Percentiles rank a stretch among this genome's conserved stretches.
phyloP scores from a whole-genome alignment of 2,329 filamentous ascomycete genomes.

The Mycosphaerella sp. region DNA sequence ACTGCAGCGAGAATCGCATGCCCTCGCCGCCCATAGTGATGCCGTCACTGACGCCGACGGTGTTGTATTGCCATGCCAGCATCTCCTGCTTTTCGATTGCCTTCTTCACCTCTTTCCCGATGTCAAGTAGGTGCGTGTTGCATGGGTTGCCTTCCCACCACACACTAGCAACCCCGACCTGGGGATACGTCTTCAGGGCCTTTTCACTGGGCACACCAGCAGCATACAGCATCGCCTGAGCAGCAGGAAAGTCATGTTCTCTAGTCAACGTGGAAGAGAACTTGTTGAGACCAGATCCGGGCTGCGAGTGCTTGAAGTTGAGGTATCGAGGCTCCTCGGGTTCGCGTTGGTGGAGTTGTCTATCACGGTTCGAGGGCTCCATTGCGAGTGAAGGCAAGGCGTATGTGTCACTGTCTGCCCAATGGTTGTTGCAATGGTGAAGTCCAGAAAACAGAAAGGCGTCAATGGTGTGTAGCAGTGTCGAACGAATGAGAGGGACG shows the following conservation, averaged over 20 bases:
- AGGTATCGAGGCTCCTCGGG: slow-evolving; percentile 49
- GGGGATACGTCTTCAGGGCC: slow-evolving; percentile 82
- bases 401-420: background rate
- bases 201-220: slow-evolving; percentile 78
- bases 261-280: slow-evolving; percentile 79
- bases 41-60: slow-evolving; percentile 76
- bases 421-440: no score
- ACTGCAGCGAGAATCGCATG: slow-evolving; percentile 90
- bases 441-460: background rate
- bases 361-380: slow-evolving; percentile 35
- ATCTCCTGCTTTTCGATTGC: slow-evolving; percentile 74
- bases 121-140: slow-evolving; percentile 71
- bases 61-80: slow-evolving; percentile 93
- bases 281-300: slow-evolving; percentile 64
- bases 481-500: slow-evolving; percentile 14
- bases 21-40: slow-evolving; percentile 96
- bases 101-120: slow-evolving; percentile 82
- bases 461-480: slow-evolving; percentile 15
- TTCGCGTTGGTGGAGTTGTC: slow-evolving; percentile 30
- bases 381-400: slow-evolving; percentile 18
- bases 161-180: slow-evolving; percentile 83
- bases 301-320: slow-evolving; percentile 51
- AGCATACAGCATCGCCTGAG: slow-evolving; percentile 93
- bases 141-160: slow-evolving; percentile 98
- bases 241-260: slow-evolving; percentile 84